phyloP scores from a whole-genome alignment of 352 stramenopile genomes.

The Phytophthora litchii region DNA sequence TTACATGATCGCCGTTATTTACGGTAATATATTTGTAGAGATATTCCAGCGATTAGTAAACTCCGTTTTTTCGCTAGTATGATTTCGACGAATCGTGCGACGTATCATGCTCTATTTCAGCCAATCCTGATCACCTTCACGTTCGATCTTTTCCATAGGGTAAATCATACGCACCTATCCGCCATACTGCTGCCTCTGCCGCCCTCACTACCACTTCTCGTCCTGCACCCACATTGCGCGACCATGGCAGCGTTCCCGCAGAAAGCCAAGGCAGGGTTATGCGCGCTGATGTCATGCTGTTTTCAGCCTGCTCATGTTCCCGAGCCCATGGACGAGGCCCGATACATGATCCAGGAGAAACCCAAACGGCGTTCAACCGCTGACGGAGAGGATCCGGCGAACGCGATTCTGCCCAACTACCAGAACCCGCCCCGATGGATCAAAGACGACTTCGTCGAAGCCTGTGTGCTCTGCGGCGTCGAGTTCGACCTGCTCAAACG shows the following conservation, averaged over 20 bases:
- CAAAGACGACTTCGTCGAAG: conserved; percentile 57
- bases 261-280: conserved; percentile 41
- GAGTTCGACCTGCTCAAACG: conserved; percentile 71
- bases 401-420: conserved; percentile 42
- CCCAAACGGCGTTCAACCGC: conserved; percentile 14
- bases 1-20: too few species aligned
- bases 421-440: conserved; percentile 63
- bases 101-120: too few species aligned
- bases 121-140: background rate
- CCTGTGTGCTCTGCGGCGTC: conserved; percentile 51
- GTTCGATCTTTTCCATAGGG: conserved; percentile 22
- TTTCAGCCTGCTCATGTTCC: conserved; percentile 50
- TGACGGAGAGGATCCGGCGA: conserved; percentile 9
- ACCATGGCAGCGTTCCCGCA: conserved; percentile 28
- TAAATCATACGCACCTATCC: background rate
- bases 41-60: too few species aligned
- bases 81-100: background rate
- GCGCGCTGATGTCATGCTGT: conserved; percentile 59
- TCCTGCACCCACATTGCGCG: background rate
- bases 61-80: background rate
- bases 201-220: background rate
- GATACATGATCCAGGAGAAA: conserved; percentile 47
- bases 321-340: conserved; percentile 33
- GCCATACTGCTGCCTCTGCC: conserved; percentile 5
- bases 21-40: too few species aligned